phyloP scores from a whole-genome alignment of 2,329 filamentous ascomycete genomes.

The Colletotrichum sp. region DNA sequence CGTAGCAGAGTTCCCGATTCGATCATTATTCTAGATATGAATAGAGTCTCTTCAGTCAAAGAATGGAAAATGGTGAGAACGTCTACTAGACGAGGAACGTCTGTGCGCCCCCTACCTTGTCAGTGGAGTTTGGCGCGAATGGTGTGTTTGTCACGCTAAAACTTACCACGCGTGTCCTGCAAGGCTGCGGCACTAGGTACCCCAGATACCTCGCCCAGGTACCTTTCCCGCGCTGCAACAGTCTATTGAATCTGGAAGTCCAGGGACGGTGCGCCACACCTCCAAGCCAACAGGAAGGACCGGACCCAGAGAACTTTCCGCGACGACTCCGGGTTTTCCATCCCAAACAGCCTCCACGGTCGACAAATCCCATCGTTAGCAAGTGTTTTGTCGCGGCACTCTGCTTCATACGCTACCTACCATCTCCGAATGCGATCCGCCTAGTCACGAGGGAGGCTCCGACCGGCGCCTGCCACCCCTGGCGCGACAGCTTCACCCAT shows the following conservation, averaged over 20 bases:
- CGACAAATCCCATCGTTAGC: not conserved
- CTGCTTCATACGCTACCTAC: not conserved
- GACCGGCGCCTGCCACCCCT: not conserved
- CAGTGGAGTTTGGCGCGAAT: not conserved
- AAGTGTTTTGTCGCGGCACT: not conserved
- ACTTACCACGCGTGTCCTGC: slow-evolving; percentile 3
- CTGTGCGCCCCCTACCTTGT: not conserved
- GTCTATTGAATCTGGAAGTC: not conserved
- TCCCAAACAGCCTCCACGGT: not conserved
- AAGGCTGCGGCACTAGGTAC: not conserved
- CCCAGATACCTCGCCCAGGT: not conserved
- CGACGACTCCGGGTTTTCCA: not conserved
- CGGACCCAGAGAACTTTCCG: not conserved
- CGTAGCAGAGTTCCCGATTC: not conserved
- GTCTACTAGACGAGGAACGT: not conserved
- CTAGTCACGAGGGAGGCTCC: not conserved
- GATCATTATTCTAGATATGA: not conserved
- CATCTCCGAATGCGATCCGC: not conserved
- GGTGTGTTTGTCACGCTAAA: slow-evolving; percentile 6
- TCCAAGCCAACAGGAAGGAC: not conserved
- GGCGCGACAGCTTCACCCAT: not conserved
- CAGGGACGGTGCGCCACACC: not conserved
- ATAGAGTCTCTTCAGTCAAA: not conserved
- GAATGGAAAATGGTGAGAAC: not conserved
- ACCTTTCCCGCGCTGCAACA: not conserved